Conservation (phyloP, 768 basidiomycete genomes). For the Strobilomyces confusus region DNA sequence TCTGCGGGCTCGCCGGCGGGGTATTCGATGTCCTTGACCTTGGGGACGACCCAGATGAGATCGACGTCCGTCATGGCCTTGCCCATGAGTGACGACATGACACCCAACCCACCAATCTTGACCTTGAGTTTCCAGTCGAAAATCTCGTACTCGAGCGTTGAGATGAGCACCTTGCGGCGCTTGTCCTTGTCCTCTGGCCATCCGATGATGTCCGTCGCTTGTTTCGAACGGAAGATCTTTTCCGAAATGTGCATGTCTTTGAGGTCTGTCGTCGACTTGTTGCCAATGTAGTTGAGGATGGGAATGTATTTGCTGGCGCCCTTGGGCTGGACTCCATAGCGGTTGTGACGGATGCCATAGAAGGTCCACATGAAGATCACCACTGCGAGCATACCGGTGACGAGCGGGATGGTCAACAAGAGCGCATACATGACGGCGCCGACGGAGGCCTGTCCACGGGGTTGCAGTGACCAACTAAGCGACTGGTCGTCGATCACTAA, state of each 20-base stretch:
- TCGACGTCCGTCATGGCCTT: slow-evolving; percentile 98
- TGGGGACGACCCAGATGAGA: slow-evolving; percentile 89
- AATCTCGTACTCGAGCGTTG: slow-evolving; percentile 94
- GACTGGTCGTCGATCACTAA: slow-evolving; percentile 74
- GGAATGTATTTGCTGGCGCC: slow-evolving; percentile 80
- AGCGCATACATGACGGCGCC: slow-evolving; percentile 88
- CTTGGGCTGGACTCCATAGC: slow-evolving; percentile 79
- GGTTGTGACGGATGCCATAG: slow-evolving; percentile 94
- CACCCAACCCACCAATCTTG: slow-evolving; percentile 96
- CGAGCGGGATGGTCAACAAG: slow-evolving; percentile 72
- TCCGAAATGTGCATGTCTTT: slow-evolving; percentile 68
- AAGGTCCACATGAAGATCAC: slow-evolving; percentile 92
- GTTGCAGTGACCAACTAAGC: slow-evolving; percentile 73
- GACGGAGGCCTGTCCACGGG: slow-evolving; percentile 76
- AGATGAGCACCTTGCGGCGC: slow-evolving; percentile 85
- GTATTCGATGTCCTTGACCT: slow-evolving; percentile 93
- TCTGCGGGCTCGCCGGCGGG: slow-evolving; percentile 88
- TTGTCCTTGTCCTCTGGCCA: slow-evolving; percentile 95
- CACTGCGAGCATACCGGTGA: slow-evolving; percentile 82
- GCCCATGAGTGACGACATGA: slow-evolving; percentile 97
- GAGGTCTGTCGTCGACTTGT: slow-evolving; percentile 66
- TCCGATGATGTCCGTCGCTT: slow-evolving; percentile 75
- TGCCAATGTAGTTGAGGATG: slow-evolving; percentile 63
- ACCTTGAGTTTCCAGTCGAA: slow-evolving; percentile 98
- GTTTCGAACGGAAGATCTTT: slow-evolving; percentile 65